Conservation (phyloP, 768 basidiomycete genomes). For the Pulveroboletus sp. region DNA sequence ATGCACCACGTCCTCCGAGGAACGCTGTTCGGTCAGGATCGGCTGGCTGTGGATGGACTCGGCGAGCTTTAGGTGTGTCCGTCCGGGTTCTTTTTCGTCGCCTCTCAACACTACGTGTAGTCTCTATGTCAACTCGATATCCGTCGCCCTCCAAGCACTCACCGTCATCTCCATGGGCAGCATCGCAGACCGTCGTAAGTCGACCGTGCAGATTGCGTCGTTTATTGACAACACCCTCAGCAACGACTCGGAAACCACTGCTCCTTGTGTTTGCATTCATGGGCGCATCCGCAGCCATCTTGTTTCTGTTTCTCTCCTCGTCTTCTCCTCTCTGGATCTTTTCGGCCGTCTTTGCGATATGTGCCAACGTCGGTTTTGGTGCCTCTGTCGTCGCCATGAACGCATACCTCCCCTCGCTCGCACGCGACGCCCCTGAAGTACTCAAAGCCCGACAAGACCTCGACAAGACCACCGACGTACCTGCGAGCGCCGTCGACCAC, state of each 20-base stretch:
- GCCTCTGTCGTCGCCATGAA: conserved; percentile 88
- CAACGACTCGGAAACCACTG: conserved; percentile 70
- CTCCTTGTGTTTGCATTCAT: conserved; percentile 71
- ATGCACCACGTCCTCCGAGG: conserved; percentile 45
- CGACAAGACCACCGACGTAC: conserved; percentile 16
- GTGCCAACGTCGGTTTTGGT: conserved; percentile 85
- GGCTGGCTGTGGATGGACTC: conserved; percentile 87
- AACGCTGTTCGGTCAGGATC: conserved; percentile 76
- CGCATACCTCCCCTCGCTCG: conserved; percentile 77
- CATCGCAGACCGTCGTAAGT: conserved; percentile 86
- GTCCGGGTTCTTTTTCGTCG: not conserved
- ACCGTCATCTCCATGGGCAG: conserved; percentile 93
- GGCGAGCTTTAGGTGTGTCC: conserved; percentile 79
- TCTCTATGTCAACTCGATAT: conserved; percentile 83
- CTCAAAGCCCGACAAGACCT: conserved; percentile 35
- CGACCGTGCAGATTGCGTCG: too few relatives aligned
- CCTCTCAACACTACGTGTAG: conserved; percentile 36
- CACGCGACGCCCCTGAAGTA: conserved; percentile 63
- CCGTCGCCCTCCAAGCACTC: conserved; percentile 88
- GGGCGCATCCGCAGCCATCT: conserved; percentile 65
- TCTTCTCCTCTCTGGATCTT: conserved; percentile 67
- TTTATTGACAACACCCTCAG: conserved; percentile 36
- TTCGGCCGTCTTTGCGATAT: conserved; percentile 65
- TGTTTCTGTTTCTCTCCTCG: conserved; percentile 75
- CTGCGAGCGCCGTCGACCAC: conserved; percentile 2